phyloP scores from a whole-genome alignment of 2,329 filamentous ascomycete genomes.

The Curvularia spicifera region DNA sequence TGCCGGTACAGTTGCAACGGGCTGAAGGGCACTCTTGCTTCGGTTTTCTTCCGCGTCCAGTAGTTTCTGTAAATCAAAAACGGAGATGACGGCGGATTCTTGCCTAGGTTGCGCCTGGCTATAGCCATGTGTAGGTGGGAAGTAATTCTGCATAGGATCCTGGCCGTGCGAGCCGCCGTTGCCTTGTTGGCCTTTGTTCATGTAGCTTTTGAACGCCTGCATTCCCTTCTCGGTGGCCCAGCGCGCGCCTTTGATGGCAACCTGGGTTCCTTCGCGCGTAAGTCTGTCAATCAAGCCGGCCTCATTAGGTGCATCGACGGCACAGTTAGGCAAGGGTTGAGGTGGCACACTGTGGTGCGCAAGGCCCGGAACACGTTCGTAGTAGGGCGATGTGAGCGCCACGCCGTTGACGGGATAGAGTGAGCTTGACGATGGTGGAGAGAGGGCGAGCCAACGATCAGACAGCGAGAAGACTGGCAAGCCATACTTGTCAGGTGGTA shows the following conservation, averaged over 20 bases:
- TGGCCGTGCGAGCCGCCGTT: conserved; percentile 31
- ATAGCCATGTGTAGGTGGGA: conserved; percentile 78
- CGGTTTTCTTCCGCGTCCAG: conserved; percentile 55
- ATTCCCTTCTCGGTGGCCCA: conserved; percentile 80
- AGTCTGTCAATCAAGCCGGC: conserved; percentile 78
- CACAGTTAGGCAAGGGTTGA: conserved; percentile 69
- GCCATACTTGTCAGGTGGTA: conserved; percentile 53
- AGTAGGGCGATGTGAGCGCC: conserved; percentile 60
- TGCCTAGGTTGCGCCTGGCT: conserved; percentile 58
- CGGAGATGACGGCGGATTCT: conserved; percentile 76
- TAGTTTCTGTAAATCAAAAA: conserved; percentile 72
- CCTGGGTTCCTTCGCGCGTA: conserved; percentile 79
- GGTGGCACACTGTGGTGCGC: conserved; percentile 71
- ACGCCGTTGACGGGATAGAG: conserved; percentile 72
- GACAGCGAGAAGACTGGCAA: conserved; percentile 72
- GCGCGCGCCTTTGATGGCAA: conserved; percentile 74
- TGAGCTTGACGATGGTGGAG: conserved; percentile 73
- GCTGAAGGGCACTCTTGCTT: conserved; percentile 61
- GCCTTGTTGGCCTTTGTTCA: conserved; percentile 59
- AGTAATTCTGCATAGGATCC: conserved; percentile 60
- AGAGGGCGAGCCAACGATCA: conserved; percentile 78
- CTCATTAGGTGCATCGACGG: conserved; percentile 73
- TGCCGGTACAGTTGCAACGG: conserved; percentile 73
- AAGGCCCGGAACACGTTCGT: conserved; percentile 62
- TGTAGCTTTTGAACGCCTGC: conserved; percentile 81